Base-by-base conservation (phyloP, 2,329 filamentous ascomycete species). In the Gliomastix tumulicola region DNA sequence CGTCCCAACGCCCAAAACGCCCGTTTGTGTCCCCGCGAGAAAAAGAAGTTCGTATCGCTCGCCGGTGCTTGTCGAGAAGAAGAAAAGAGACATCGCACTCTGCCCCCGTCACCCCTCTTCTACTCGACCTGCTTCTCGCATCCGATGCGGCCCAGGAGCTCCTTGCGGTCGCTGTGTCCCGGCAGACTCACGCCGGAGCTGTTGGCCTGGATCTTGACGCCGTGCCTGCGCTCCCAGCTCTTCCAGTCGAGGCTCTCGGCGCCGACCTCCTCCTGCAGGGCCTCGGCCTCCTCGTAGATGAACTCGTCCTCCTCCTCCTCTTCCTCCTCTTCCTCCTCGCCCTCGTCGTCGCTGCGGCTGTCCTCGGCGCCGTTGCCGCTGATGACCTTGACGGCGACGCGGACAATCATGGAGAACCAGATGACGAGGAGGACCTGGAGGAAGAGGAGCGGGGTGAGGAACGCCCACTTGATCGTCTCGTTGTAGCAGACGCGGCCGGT, bases 331-430 rank as follows among this genome's bases (percentile, higher is more conserved):
- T 78, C 77, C 4, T 74, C 80, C 17, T 81, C 85, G 6, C 66
- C 83, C 60, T 94, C 88, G 44, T 88, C 87, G 48, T 96, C 90
- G 44, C 87, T 94, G 38, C 92, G 79, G 15, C 79, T 75, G 53
- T 98, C 92, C 44, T 96, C 88, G 6, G 90, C 88, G 21, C 77
- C 70, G 25, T 72, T 76, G 21, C 90, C 89, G 35, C 72, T 75
- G 23, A 97, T 55, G 6, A 97, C 88, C 42, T 82, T 81, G 43
- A 84, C 71, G 17, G 88, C 88, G 3, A 98, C 85, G 39, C 80
- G 78, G 27, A 89, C 62, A 47, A 97, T 95, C 79, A 95, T 84
- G 43, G 69, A 72, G 53, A 97, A 94, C 92, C 92, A 97, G 43
- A 85, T 71, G 23, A 94, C 66, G 21, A 85, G 88, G 36, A 98